Evolutionary conservation across 2,329 filamentous ascomycete genomes (phyloP), one percentile per base, ranked within the genome.

Genomic region (Scytalidium sp.): DNA sequence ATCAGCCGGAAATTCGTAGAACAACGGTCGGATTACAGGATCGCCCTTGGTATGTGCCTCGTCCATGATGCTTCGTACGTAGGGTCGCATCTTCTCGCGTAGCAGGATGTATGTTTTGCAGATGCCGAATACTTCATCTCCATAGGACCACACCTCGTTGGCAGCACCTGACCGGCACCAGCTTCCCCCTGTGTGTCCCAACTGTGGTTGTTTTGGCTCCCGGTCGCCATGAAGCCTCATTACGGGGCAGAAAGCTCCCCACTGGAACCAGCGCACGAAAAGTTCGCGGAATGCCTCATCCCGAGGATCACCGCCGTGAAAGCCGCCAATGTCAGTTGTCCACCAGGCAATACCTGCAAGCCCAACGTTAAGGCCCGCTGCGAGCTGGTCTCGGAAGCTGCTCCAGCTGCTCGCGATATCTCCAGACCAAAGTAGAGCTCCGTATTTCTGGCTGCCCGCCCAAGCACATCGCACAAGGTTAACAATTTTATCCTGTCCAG

Each of bases 321-420:
- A 87, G 1, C 84, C 84, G 2, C 84, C 84, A 46, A 87, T 87
- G 56, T 87, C 84, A 1, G 83, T 87, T 0, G 84, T 87, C 81
- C 81, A 87, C 83, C 83, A 86, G 0, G 81, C 76, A 9, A 87
- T 73, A 0, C 84, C 84, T 0, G 81, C 72, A 3, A 87, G 66
- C 0, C 81, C 84, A 78, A 85, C 85, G 60, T 84, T 84, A 19
- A 87, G 67, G 0, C 84, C 84, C 0, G 84, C 83, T 0, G 80
- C 72, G 2, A 87, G 67, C 61, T 87, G 82, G 50, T 79, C 75
- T 3, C 79, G 73, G 43, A 86, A 71, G 21, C 74, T 80, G 2
- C 63, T 64, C 84, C 83, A 87, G 0, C 79, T 83, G 0, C 76
- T 81, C 0, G 83, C 83, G 50, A 87, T 84, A 58, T 87, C 84